A percentile compares a stretch with the other conserved stretches of the same genome.
Conservation (phyloP, 2,329 filamentous ascomycete species). For the Esteya vermicola region DNA sequence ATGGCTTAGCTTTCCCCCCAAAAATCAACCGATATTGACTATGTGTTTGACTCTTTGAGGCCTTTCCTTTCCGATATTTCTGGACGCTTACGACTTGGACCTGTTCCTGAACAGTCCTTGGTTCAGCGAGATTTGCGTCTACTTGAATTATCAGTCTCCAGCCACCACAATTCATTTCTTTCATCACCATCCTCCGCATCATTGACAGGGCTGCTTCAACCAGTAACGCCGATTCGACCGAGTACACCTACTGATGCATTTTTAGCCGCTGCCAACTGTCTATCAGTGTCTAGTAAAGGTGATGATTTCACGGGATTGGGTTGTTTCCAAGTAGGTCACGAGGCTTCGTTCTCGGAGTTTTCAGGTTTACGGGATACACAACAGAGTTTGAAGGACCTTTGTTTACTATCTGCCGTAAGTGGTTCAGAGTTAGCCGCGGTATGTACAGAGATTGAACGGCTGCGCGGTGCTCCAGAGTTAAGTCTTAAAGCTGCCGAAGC, state of each 20-base stretch:
- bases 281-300: conserved; percentile 9
- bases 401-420: conserved; percentile 6
- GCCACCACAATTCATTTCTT: too few relatives aligned
- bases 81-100: background rate
- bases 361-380: conserved; percentile 12
- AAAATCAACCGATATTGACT: background rate
- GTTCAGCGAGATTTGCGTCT: too few relatives aligned
- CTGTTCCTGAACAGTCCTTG: too few relatives aligned
- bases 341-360: conserved; percentile 12
- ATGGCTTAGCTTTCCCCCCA: too few relatives aligned
- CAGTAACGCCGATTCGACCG: too few relatives aligned
- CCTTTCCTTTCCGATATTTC: background rate
- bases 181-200: too few relatives aligned
- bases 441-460: conserved; percentile 10
- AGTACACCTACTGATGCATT: too few relatives aligned
- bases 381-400: conserved; percentile 11
- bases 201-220: too few relatives aligned
- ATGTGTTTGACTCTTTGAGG: background rate
- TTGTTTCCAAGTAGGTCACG: conserved; percentile 16
- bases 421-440: conserved; percentile 10
- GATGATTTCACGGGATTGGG: conserved; percentile 13
- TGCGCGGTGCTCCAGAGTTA: conserved; percentile 4
- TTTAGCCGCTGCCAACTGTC: too few relatives aligned
- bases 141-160: too few relatives aligned
- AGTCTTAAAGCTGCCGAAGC: conserved; percentile 1